A percentile compares a stretch with the other conserved stretches of the same genome.
Evolutionary conservation across 805 yeast genomes (phyloP).

Genomic region (Saccharomycopsis sp.): DNA sequence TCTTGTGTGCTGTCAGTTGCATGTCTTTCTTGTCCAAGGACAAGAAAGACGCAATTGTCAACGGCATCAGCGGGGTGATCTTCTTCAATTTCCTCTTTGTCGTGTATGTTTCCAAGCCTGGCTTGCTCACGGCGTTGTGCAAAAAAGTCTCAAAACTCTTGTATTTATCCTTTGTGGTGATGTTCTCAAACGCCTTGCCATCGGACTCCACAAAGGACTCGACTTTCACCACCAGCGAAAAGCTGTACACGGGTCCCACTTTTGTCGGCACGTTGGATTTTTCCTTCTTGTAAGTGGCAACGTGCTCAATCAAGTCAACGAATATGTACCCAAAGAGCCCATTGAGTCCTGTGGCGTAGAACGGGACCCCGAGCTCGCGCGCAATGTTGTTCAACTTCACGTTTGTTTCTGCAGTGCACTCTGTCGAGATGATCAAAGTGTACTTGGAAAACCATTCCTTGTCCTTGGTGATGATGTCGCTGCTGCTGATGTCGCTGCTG

Average conservation of each 20-base stretch:
- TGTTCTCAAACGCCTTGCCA: conserved; percentile 18
- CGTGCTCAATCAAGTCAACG: conserved; percentile 64
- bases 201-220: conserved; percentile 22
- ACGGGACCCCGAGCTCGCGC: conserved; percentile 48
- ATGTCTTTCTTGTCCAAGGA: conserved; percentile 26
- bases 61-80: conserved; percentile 50
- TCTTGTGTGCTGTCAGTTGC: conserved; percentile 24
- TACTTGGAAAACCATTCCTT: conserved; percentile 41
- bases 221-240: conserved; percentile 25
- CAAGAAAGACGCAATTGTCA: conserved; percentile 44
- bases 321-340: conserved; percentile 82
- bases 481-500: conserved; percentile 30
- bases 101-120: conserved; percentile 15
- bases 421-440: conserved; percentile 71
- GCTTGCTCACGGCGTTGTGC: conserved; percentile 16
- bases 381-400: conserved; percentile 44
- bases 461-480: conserved; percentile 23
- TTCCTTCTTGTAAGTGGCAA: conserved; percentile 43
- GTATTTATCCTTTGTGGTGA: conserved; percentile 11
- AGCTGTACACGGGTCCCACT: conserved; percentile 33
- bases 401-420: conserved; percentile 37
- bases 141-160: conserved; percentile 15
- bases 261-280: conserved; percentile 40
- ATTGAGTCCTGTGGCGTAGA: conserved; percentile 58
- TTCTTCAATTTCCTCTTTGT: conserved; percentile 35